Base-by-base conservation (phyloP, 495 filamentous ascomycete species). In the Pyrenula aspistea region DNA sequence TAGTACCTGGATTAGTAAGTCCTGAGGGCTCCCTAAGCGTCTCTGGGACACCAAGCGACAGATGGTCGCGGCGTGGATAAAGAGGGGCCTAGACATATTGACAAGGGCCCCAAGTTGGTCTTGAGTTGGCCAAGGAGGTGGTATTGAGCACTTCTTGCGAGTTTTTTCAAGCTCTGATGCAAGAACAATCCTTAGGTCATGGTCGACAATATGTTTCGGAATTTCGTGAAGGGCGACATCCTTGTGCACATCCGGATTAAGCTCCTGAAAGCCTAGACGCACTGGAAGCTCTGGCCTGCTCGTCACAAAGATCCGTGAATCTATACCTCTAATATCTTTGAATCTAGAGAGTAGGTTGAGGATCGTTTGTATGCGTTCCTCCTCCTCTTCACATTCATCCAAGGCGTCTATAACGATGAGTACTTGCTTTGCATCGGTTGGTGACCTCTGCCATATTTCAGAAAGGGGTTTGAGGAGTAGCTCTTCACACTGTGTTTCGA, bases 341-440 rank as follows among this genome's bases (percentile, higher is more conserved):
- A 66, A 12, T 47, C 57, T 55, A 12, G 62, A 50, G 1, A 77
- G 57, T 1, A 78, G 58, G 49, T 55, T 56, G 25, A 82, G 63
- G 25, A 81, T 65, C 10, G 36, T 53, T 60, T 55, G 58, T 0
- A 75, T 58, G n/a, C n/a, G n/a, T 56, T 77, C 69, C 19, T 68
- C 42, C 12, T 77, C 69, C 4, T 59, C 22, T 1, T 73, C 72
- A 57, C 74, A 81, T 58, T 81, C 75, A 53, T 80, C 79, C 19
- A 82, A 66, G 54, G 78, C 78, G 58, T 82, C 77, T 24, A 82
- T 63, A 15, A 80, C 68, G 12, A 80, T 64, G 15, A 73, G 56
- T 11, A 68, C 19, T 57, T 62, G 53, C 4, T 25, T 10, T 24
- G 42, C 23, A n/a, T 12, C 2, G 50, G 25, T 24, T 2, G 54